These are phyloP conservation scores for Aureobasidium zeae DNA, from an alignment of 2,329 filamentous ascomycete species.

Conservation along the genomic window DNA sequence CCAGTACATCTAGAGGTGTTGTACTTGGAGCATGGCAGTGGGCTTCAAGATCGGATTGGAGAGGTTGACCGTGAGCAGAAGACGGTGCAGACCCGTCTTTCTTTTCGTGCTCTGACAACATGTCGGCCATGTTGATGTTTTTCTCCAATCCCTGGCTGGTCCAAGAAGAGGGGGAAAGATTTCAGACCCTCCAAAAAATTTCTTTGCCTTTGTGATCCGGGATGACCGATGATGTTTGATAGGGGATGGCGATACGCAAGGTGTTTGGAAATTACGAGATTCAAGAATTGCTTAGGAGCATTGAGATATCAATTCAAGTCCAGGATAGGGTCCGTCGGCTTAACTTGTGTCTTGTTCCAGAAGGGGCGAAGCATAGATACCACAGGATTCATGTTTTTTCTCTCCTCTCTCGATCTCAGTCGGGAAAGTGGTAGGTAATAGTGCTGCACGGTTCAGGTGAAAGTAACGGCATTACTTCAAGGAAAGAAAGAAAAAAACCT, in stretches of 20 bases:
- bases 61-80: conserved; percentile 8
- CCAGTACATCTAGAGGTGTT: conserved; percentile 10
- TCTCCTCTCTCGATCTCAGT: no score
- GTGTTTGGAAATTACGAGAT: no score
- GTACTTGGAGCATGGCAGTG: neutral
- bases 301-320: no score
- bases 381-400: conserved; percentile 7
- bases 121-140: conserved; percentile 3
- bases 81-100: conserved; percentile 1
- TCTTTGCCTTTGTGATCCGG: conserved; percentile 4
- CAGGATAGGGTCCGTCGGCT: no score
- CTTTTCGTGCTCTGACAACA: conserved; percentile 2
- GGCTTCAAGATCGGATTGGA: conserved; percentile 4
- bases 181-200: neutral
- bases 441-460: conserved; percentile 10
- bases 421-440: conserved; percentile 1
- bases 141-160: neutral
- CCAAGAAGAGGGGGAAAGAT: neutral
- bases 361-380: no score
- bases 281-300: no score
- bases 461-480: no score
- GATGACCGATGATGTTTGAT: neutral
- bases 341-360: no score
- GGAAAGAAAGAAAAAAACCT: no score
- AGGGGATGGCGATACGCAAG: no score